Evolutionary conservation across 1,139 yeast genomes (phyloP), one percentile per base, ranked within the genome.

Genomic region (Suhomyces kunorum): DNA sequence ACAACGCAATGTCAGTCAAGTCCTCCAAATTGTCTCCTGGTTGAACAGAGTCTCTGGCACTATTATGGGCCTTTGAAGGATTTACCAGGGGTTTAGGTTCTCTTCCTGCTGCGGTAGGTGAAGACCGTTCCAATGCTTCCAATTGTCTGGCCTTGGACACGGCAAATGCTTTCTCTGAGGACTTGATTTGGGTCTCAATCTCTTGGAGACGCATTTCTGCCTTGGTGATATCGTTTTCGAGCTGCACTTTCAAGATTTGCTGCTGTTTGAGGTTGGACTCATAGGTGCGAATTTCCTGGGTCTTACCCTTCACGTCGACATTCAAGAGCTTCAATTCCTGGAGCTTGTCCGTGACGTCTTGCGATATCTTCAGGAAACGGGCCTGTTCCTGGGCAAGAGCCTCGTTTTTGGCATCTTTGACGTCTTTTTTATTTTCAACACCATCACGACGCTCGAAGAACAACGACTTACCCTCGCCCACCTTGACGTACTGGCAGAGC

Each of bases 401-500:
- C 17, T 24, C 34, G 11, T 15, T 28, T 15, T 7, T 9, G 16
- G 9, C 34, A 60, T 44, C 75, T 58, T 25, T 53, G 9, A 11
- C 22, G 3, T 19, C 11, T 8, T 6, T n/a, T 20, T 9, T 6
- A 9, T n/a, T 4, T 20, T 11, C 24, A n/a, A 20, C n/a, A 8
- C 29, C 29, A 17, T 6, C n/a, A 12, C 32, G 32, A 12, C 32
- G 32, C 14, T 29, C 49, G 49, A 71, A 71, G 42, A 71, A 69
- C 2, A 68, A 45, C 11, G 72, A 63, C n/a, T 55, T 46, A 9
- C 50, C 54, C 8, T 49, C 48, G 54, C 81, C 83, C 36, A 81
- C 59, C 48, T 74, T 78, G 41, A 72, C 73, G 43, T 73, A 74
- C 57, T 86, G 95, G 50, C 87, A 81, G 71, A 87, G 69, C 44